phyloP scores from a whole-genome alignment of 345 rosid species.

The Citrus glauca region DNA sequence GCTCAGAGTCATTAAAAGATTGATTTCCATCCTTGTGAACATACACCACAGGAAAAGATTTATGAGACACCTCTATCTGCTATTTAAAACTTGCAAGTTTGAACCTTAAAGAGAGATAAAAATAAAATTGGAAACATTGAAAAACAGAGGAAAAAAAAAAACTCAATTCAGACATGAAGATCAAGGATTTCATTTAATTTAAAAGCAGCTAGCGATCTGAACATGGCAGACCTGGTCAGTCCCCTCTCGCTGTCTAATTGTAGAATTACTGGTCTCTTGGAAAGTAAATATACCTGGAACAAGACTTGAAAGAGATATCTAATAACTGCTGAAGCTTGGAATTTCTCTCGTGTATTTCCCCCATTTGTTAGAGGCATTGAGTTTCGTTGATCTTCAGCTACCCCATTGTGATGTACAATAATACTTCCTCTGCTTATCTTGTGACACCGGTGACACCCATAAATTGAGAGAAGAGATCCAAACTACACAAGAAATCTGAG shows the following conservation, averaged over 20 bases:
- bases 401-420: conserved; percentile 13
- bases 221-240: not conserved
- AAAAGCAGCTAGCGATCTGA: not conserved
- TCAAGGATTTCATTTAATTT: not conserved
- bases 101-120: not conserved
- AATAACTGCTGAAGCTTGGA: conserved; percentile 21
- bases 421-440: conserved; percentile 17
- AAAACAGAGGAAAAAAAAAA: not conserved
- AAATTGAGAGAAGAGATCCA: conserved; percentile 54
- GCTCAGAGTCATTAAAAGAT: not conserved
- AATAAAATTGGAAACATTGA: no score
- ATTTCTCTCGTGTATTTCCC: conserved; percentile 25
- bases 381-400: conserved; percentile 47
- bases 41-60: not conserved
- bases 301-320: conserved; percentile 51
- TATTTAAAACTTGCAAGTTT: not conserved
- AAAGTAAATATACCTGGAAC: conserved; percentile 48
- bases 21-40: conserved; percentile 1
- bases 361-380: conserved; percentile 28
- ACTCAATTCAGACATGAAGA: not conserved
- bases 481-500: conserved; percentile 31
- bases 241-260: not conserved
- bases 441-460: conserved; percentile 46
- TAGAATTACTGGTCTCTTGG: not conserved
- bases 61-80: not conserved